Conservation (phyloP, 768 basidiomycete species). For the Russula brevipes region DNA sequence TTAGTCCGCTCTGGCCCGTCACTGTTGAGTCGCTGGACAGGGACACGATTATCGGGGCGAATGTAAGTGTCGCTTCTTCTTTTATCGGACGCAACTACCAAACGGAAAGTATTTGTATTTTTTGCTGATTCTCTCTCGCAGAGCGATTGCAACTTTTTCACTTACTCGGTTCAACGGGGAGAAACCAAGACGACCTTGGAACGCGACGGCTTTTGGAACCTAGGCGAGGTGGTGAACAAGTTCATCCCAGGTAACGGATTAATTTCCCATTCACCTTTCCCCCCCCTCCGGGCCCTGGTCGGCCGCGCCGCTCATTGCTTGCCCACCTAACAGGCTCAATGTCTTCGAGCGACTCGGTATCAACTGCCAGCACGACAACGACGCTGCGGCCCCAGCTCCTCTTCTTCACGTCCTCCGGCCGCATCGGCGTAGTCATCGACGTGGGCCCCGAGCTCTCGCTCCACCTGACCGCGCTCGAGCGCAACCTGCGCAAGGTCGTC, state of each 20-base stretch:
- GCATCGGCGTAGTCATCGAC: slow-evolving; percentile 68
- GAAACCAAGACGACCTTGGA: slow-evolving; percentile 47
- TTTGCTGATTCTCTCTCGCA: slow-evolving; percentile 29
- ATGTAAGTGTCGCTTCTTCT: slow-evolving; percentile 47
- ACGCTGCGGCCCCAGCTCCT: slow-evolving; percentile 53
- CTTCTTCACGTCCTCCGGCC: slow-evolving; percentile 74
- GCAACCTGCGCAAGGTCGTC: slow-evolving; percentile 61
- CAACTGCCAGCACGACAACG: slow-evolving; percentile 27
- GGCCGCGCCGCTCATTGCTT: background rate
- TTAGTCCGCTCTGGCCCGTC: slow-evolving; percentile 69
- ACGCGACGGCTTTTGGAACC: slow-evolving; percentile 61
- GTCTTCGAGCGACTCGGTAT: slow-evolving; percentile 40
- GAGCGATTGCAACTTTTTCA: slow-evolving; percentile 64
- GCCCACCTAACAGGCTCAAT: slow-evolving; percentile 47
- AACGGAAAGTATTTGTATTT: background rate
- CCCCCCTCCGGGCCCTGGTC: too few relatives aligned
- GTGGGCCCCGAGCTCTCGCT: slow-evolving; percentile 50
- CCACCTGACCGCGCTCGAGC: slow-evolving; percentile 63
- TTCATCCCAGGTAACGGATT: slow-evolving; percentile 53
- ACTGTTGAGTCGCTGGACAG: slow-evolving; percentile 53
- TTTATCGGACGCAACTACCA: slow-evolving; percentile 2
- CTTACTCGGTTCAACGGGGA: slow-evolving; percentile 48
- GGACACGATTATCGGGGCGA: slow-evolving; percentile 61
- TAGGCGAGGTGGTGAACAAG: slow-evolving; percentile 74
- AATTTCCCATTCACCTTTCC: too few relatives aligned